Percentiles rank a stretch among this genome's conserved stretches.
These are phyloP conservation scores for Aspergillus nidulans DNA, from an alignment of 495 filamentous ascomycete species.

Conservation along the genomic window DNA sequence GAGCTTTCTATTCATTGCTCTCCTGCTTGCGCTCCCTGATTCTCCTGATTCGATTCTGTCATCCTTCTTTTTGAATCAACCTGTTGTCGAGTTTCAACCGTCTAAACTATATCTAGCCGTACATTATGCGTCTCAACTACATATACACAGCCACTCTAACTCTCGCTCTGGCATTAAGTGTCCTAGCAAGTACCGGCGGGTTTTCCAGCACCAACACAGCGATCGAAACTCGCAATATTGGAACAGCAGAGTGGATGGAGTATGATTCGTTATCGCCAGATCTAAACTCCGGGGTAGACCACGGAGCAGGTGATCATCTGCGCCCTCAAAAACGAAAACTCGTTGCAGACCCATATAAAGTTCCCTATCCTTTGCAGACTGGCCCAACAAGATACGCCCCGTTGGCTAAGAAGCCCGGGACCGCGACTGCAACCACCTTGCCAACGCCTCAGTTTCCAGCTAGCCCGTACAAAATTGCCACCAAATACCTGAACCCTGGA, in stretches of 20 bases:
- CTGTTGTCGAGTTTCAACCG: neutral
- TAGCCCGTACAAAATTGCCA: conserved; percentile 55
- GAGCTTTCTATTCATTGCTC: neutral
- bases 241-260: conserved; percentile 58
- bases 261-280: conserved; percentile 43
- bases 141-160: conserved; percentile 32
- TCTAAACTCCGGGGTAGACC: conserved; percentile 4
- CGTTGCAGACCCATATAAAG: conserved; percentile 33
- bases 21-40: neutral
- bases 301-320: conserved; percentile 24
- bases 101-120: neutral
- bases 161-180: conserved; percentile 36
- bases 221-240: conserved; percentile 43
- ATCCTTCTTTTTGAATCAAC: neutral
- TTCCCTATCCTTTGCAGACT: conserved; percentile 60
- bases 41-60: neutral
- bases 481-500: conserved; percentile 50
- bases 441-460: conserved; percentile 57
- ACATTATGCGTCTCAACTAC: conserved; percentile 34
- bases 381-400: conserved; percentile 67
- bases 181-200: conserved; percentile 54
- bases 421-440: conserved; percentile 57
- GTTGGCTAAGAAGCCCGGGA: conserved; percentile 63
- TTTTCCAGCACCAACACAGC: conserved; percentile 37
- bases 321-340: neutral